These are phyloP conservation scores for Globisporangium rhizosaccharum DNA, from an alignment of 352 stramenopile genomes.

Conservation along the genomic window DNA sequence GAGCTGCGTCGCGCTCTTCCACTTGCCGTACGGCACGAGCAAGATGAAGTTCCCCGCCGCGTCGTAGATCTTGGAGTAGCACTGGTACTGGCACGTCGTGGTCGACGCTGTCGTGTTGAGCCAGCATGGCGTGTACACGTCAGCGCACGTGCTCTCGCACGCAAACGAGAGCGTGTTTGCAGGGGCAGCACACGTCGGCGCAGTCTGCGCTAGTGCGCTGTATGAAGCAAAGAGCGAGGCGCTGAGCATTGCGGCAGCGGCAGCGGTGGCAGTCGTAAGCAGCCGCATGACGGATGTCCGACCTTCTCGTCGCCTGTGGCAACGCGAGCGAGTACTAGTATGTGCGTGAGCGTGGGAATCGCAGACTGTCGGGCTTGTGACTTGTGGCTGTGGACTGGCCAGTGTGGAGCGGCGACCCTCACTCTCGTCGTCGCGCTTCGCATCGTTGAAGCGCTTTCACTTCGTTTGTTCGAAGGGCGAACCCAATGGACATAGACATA, in stretches of 20 bases:
- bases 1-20: slow-evolving; percentile 1
- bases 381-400: too few relatives aligned
- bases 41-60: background rate
- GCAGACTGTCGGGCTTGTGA: too few relatives aligned
- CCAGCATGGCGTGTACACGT: background rate
- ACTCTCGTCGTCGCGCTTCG: too few relatives aligned
- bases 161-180: slow-evolving; percentile 1
- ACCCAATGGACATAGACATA: too few relatives aligned
- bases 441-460: too few relatives aligned
- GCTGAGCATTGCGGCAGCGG: background rate
- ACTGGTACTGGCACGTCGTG: background rate
- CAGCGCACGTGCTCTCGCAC: slow-evolving; percentile 1
- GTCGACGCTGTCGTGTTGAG: background rate
- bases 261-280: background rate
- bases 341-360: too few relatives aligned
- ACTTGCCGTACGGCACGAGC: slow-evolving; percentile 1
- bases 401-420: too few relatives aligned
- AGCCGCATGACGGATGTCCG: background rate
- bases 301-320: too few relatives aligned
- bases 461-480: too few relatives aligned
- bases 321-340: too few relatives aligned
- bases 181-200: background rate
- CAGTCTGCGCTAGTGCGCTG: background rate
- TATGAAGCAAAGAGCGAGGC: background rate
- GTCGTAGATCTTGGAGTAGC: background rate